Conservation (phyloP, 805 yeast genomes). For the Metschnikowia baotianmanensis region DNA sequence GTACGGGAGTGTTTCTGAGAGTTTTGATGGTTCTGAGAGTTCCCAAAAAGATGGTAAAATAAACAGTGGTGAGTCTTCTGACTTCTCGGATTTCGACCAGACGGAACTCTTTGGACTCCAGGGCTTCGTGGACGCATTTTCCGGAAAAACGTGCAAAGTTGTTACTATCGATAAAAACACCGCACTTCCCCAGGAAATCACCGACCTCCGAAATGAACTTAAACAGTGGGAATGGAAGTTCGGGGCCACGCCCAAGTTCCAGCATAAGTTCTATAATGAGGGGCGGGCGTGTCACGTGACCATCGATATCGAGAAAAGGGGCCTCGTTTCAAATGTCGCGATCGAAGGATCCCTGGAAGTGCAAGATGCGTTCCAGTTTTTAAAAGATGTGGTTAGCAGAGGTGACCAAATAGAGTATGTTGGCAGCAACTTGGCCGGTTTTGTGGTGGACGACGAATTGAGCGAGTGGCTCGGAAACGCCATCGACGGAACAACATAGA, state of each 20-base stretch:
- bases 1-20: conserved; percentile 22
- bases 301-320: conserved; percentile 48
- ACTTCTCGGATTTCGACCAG: conserved; percentile 21
- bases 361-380: conserved; percentile 29
- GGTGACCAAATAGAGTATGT: conserved; percentile 34
- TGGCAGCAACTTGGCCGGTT: conserved; percentile 46
- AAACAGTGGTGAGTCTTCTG: not conserved
- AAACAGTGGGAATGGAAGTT: conserved; percentile 70
- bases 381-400: conserved; percentile 24
- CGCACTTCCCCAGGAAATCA: conserved; percentile 39
- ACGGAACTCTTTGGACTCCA: conserved; percentile 34
- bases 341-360: not conserved
- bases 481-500: conserved; percentile 52
- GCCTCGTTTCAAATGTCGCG: conserved; percentile 17
- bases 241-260: conserved; percentile 75
- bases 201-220: conserved; percentile 40
- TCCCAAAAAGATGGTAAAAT: too few relatives aligned
- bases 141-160: conserved; percentile 9
- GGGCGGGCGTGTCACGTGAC: conserved; percentile 31
- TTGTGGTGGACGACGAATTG: conserved; percentile 39
- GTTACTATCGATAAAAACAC: conserved; percentile 26
- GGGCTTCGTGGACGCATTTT: conserved; percentile 26
- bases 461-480: conserved; percentile 46
- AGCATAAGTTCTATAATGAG: conserved; percentile 42
- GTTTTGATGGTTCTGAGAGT: too few relatives aligned